Evolutionary conservation across 2,329 filamentous ascomycete species (phyloP).

Genomic region (Raffaelea deltoideospora): DNA sequence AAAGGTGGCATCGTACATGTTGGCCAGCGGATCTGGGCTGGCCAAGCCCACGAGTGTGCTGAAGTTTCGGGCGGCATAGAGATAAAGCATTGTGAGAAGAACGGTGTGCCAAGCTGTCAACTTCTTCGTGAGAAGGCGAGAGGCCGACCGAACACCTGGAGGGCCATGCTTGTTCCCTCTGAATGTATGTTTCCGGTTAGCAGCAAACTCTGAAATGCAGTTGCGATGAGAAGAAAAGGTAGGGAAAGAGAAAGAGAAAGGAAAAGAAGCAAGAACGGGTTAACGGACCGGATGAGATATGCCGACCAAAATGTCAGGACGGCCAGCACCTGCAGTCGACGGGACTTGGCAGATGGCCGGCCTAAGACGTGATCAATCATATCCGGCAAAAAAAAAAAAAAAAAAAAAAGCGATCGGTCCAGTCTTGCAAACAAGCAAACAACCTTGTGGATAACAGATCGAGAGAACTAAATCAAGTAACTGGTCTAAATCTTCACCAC

Average conservation of each 20-base stretch:
- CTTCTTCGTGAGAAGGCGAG: constrained; percentile 50
- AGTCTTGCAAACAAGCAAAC: too few species aligned
- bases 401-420: not conserved
- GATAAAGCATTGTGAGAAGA: constrained; percentile 73
- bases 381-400: constrained; percentile 1
- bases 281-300: constrained; percentile 61
- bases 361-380: constrained; percentile 84
- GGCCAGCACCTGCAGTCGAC: constrained; percentile 80
- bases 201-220: too few species aligned
- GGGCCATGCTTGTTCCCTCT: constrained; percentile 83
- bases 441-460: too few species aligned
- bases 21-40: constrained; percentile 82
- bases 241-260: constrained; percentile 6
- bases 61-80: constrained; percentile 87
- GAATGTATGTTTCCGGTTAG: too few species aligned
- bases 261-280: too few species aligned
- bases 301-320: constrained; percentile 85
- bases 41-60: constrained; percentile 83
- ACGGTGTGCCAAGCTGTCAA: constrained; percentile 85
- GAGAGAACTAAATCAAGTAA: too few species aligned
- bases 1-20: constrained; percentile 83
- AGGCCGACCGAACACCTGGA: constrained; percentile 56
- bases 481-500: too few species aligned
- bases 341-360: constrained; percentile 77
- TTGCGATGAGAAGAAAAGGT: constrained; percentile 2